Base-by-base conservation (phyloP, 78 protist genomes). In the Tieghemostelium lacteum region DNA sequence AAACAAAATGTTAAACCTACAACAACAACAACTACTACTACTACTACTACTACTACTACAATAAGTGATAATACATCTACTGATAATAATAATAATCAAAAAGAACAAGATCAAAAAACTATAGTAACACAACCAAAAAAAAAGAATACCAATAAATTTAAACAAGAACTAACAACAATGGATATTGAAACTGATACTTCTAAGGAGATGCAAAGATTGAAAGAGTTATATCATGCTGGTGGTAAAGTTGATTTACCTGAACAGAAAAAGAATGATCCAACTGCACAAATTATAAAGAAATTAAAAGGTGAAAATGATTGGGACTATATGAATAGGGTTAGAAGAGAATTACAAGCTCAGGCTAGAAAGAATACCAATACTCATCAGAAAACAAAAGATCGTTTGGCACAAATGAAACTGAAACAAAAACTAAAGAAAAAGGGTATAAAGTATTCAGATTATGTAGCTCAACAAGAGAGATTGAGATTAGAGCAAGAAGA, bases 381-480 rank as follows among this genome's bases (percentile, higher is more conserved):
- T 28, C 65, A 77, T 36, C 75, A 62, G 36, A 77, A 77, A 36
- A 77, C 66, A 52, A 80, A 80, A 67, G 88, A 80, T 49, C 55
- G 39, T 37, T 62, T 49, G 16, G 64, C 16, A 36, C 49, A 50
- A 67, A 66, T 22, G 55, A 80, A 80, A 57, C 10, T 80, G 34
- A 80, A 64, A 55, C 63, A 80, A 24, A 67, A 36, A 22, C 8
- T 66, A 31, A 67, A 80, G 33, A 80, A 67, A 58, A 71, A 80
- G 39, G 76, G 60, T 36, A 55, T 39, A 1, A 65, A 33, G 26
- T 66, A 65, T 26, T 37, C 45, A 34, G 76, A 60, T 37, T 24
- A 80, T 55, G 75, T 1, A 0, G 64, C 8, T 2, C 78, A 73
- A 29, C 92, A 93, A 54, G 49, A 17, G 16, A 94, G 77, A 29